Percentiles rank a stretch among this genome's conserved stretches.
phyloP scores from a whole-genome alignment of 345 rosid species.

The Salix exigua region DNA sequence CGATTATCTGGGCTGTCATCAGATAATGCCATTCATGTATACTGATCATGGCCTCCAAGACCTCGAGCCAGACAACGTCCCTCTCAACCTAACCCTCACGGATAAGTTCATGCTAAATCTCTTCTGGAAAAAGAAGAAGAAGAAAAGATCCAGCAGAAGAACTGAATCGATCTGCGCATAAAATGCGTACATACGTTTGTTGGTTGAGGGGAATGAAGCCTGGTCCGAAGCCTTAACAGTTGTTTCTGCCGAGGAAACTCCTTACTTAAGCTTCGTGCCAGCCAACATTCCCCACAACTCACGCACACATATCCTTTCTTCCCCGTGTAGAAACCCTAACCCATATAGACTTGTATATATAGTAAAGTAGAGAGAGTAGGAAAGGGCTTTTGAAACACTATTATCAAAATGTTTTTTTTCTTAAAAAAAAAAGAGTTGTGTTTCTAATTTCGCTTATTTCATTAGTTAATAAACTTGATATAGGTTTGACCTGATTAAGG shows the following conservation, averaged over 20 bases:
- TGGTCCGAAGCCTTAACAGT: constrained; percentile 36
- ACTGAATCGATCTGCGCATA: not conserved
- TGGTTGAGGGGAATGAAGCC: constrained; percentile 51
- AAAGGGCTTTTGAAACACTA: not conserved
- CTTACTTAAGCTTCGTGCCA: not conserved
- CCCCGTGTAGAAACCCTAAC: not conserved
- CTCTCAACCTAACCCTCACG: not conserved
- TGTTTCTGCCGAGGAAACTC: not conserved
- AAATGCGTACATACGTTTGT: not conserved
- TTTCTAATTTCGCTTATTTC: too few species aligned
- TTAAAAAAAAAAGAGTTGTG: too few species aligned
- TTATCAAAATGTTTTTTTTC: too few species aligned
- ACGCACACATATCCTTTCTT: not conserved
- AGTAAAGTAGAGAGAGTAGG: not conserved
- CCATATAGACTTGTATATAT: not conserved
- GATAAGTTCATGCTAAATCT: not conserved
- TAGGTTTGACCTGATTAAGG: too few species aligned
- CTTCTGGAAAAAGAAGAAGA: not conserved
- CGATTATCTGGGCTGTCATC: not conserved
- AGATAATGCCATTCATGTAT: not conserved
- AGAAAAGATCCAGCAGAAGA: not conserved
- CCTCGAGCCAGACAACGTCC: not conserved
- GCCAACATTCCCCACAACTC: not conserved
- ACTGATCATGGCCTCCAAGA: not conserved
- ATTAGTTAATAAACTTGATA: too few species aligned